These are phyloP conservation scores for Hyphopichia buzzinii DNA, from an alignment of 1,139 yeast species.

Conservation along the genomic window DNA sequence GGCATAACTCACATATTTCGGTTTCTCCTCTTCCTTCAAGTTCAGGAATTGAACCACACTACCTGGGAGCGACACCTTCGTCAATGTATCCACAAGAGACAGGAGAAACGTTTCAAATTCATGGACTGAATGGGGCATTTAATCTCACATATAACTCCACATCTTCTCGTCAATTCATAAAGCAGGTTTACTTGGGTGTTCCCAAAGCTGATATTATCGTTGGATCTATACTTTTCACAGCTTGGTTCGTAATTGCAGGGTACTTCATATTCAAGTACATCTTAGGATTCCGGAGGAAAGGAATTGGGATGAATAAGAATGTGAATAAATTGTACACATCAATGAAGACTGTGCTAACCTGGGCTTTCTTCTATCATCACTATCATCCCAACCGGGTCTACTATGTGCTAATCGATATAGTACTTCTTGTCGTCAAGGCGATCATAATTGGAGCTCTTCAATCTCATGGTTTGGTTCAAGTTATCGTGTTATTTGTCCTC, in stretches of 20 bases:
- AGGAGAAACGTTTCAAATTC: neutral
- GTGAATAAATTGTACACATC: conserved; percentile 46
- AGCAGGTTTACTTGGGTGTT: conserved; percentile 2
- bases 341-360: conserved; percentile 42
- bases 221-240: conserved; percentile 31
- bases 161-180: no score
- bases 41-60: neutral
- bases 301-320: conserved; percentile 17
- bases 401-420: conserved; percentile 36
- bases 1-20: neutral
- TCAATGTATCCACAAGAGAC: neutral
- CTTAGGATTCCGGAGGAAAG: conserved; percentile 13
- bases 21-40: neutral
- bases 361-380: conserved; percentile 46
- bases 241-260: conserved; percentile 29
- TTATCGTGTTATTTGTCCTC: conserved; percentile 33
- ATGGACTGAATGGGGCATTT: no score
- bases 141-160: no score
- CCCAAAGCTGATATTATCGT: conserved; percentile 18
- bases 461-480: conserved; percentile 43
- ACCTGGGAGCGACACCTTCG: neutral
- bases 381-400: conserved; percentile 43
- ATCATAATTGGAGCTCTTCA: conserved; percentile 46
- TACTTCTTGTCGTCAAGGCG: conserved; percentile 30
- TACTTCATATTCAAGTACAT: conserved; percentile 33